These are phyloP conservation scores for Ogataea kodamae DNA, from an alignment of 805 yeast species.

Conservation along the genomic window DNA sequence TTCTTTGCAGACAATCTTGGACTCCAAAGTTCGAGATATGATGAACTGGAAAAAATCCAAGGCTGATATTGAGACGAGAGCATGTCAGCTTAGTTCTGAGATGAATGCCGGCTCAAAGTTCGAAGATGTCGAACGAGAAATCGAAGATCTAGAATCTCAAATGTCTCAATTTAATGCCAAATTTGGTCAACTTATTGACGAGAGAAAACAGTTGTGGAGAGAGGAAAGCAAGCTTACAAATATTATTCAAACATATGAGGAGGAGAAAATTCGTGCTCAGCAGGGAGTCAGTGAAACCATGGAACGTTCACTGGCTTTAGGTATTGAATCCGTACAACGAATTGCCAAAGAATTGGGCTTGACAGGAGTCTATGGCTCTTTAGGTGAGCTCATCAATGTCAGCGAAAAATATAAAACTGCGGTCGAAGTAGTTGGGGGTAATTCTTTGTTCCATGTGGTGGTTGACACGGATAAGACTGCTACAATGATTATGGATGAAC, in stretches of 20 bases:
- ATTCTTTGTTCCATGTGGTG: conserved; percentile 79
- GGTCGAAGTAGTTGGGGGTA: conserved; percentile 87
- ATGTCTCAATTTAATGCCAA: conserved; percentile 35
- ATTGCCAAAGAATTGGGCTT: conserved; percentile 59
- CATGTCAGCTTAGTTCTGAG: conserved; percentile 34
- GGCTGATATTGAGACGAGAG: conserved; percentile 31
- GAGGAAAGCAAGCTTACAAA: conserved; percentile 64
- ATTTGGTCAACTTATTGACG: conserved; percentile 51
- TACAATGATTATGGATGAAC: conserved; percentile 68
- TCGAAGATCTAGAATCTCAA: conserved; percentile 31
- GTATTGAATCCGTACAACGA: conserved; percentile 64
- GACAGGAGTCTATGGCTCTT: conserved; percentile 71
- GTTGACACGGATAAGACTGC: conserved; percentile 89
- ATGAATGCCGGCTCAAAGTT: conserved; percentile 2
- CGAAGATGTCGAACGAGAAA: conserved; percentile 22
- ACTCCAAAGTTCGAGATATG: conserved; percentile 12
- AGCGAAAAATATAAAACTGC: conserved; percentile 82
- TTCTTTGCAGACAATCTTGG: conserved; percentile 26
- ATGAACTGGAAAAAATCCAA: conserved; percentile 12
- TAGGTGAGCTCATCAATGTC: conserved; percentile 79
- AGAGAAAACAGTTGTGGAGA: conserved; percentile 74
- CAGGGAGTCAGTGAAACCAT: conserved; percentile 66
- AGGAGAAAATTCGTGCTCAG: conserved; percentile 55
- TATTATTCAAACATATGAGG: conserved; percentile 49
- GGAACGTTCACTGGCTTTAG: conserved; percentile 67